Conservation (phyloP, 2,329 filamentous ascomycete genomes). For the Leptographium radiaticola region DNA sequence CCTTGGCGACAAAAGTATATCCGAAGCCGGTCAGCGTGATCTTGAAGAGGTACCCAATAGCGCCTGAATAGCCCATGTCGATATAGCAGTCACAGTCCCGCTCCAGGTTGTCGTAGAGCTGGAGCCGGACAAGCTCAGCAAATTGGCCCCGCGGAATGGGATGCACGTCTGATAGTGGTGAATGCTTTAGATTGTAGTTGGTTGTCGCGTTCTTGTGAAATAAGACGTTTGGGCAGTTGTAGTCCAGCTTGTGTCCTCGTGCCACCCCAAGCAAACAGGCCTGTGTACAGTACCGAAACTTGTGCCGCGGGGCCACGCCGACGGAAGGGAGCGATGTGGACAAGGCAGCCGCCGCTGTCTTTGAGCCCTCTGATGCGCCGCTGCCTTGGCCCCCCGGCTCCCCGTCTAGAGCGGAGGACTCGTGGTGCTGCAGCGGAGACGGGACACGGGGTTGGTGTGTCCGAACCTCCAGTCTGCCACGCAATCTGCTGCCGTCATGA, state of each 20-base stretch:
- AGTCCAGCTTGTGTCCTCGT: neutral
- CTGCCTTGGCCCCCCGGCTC: neutral
- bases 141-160: neutral
- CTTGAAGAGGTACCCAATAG: slow-evolving; percentile 9
- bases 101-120: slow-evolving; percentile 5
- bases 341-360: neutral
- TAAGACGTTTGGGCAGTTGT: neutral
- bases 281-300: neutral
- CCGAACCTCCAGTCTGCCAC: neutral
- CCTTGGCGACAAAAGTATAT: slow-evolving; percentile 12
- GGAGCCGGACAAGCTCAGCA: neutral
- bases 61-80: neutral
- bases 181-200: neutral
- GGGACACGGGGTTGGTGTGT: neutral
- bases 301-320: neutral
- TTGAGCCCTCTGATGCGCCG: neutral
- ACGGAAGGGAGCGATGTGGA: neutral
- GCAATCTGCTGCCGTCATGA: too few relatives aligned
- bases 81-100: slow-evolving; percentile 5
- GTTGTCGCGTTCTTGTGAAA: neutral
- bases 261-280: neutral
- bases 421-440: neutral
- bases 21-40: slow-evolving; percentile 9
- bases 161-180: neutral
- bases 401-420: neutral